Evolutionary conservation across 176 grass and related monocot genomes (phyloP).

Genomic region (Oryza nivara): DNA sequence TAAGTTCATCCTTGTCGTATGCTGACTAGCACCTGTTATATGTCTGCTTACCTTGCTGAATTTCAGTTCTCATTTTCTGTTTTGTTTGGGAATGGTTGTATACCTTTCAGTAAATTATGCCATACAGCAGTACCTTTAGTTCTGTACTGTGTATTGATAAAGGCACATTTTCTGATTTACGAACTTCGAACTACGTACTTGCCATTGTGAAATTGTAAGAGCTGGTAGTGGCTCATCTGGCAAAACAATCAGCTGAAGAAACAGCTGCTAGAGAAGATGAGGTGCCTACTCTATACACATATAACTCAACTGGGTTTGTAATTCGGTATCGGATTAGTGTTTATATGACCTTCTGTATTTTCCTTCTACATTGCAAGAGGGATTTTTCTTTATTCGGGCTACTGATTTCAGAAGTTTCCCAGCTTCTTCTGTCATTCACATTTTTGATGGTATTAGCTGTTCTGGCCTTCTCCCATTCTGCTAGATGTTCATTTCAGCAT

Average conservation of each 20-base stretch:
- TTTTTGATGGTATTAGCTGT: neutral
- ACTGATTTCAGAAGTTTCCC: neutral
- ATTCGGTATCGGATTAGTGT: neutral
- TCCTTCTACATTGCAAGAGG: neutral
- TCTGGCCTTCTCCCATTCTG: neutral
- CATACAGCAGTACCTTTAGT: neutral
- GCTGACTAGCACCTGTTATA: slow-evolving; percentile 21
- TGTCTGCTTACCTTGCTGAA: neutral
- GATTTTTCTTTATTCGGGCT: neutral
- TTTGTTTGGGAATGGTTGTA: neutral
- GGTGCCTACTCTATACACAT: neutral
- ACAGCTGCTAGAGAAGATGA: neutral
- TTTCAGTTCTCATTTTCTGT: neutral
- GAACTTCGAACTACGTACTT: neutral
- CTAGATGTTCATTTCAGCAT: neutral
- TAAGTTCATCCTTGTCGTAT: slow-evolving; percentile 18
- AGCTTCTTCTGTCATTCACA: neutral
- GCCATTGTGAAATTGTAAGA: neutral
- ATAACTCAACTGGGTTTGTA: neutral
- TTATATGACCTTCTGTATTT: slow-evolving; percentile 5
- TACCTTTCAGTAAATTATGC: slow-evolving; percentile 2
- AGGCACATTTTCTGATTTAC: neutral
- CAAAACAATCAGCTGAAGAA: slow-evolving; percentile 1
- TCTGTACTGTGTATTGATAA: slow-evolving; percentile 19
- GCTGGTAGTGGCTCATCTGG: neutral